These are phyloP conservation scores for Eragrostis curvula DNA, from an alignment of 176 grass and related monocot species.

Conservation along the genomic window DNA sequence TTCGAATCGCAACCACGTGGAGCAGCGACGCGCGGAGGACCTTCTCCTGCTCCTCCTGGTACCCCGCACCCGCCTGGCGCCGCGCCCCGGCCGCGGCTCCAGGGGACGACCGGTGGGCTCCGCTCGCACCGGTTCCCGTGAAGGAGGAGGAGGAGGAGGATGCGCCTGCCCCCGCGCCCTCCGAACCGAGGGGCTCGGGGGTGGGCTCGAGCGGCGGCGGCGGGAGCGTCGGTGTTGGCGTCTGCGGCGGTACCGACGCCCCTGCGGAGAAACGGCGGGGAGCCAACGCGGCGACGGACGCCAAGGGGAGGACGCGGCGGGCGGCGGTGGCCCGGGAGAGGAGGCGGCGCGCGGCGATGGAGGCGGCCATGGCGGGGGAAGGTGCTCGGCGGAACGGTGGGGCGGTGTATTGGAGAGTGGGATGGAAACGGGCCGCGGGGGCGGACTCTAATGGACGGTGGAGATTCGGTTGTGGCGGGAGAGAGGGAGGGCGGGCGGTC, in stretches of 20 bases:
- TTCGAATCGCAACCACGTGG: slow-evolving; percentile 63
- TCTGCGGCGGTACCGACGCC: slow-evolving; percentile 33
- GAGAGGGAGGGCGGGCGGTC: neutral
- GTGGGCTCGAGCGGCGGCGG: slow-evolving; percentile 38
- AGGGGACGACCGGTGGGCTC: slow-evolving; percentile 18
- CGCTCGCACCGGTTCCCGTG: neutral
- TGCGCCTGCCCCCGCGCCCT: neutral
- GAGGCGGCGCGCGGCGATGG: slow-evolving; percentile 55
- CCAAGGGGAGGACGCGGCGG: slow-evolving; percentile 22
- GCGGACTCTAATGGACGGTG: neutral
- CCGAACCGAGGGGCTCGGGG: slow-evolving; percentile 36
- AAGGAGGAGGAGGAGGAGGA: slow-evolving; percentile 33
- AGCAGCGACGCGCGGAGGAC: slow-evolving; percentile 85
- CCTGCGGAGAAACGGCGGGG: slow-evolving; percentile 39
- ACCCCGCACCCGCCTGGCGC: slow-evolving; percentile 42
- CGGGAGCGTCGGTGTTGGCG: slow-evolving; percentile 32
- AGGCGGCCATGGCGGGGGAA: slow-evolving; percentile 54
- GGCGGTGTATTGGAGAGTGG: neutral
- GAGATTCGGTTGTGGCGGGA: neutral
- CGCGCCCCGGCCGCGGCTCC: slow-evolving; percentile 35
- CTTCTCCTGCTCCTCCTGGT: slow-evolving; percentile 80
- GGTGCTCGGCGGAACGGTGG: slow-evolving; percentile 46
- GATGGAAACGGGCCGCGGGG: neutral
- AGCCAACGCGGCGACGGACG: neutral
- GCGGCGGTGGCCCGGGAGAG: slow-evolving; percentile 42